Evolutionary conservation across 1,139 yeast species (phyloP), one percentile per base, ranked within the genome.

Genomic region (Wickerhamiella infanticola): DNA sequence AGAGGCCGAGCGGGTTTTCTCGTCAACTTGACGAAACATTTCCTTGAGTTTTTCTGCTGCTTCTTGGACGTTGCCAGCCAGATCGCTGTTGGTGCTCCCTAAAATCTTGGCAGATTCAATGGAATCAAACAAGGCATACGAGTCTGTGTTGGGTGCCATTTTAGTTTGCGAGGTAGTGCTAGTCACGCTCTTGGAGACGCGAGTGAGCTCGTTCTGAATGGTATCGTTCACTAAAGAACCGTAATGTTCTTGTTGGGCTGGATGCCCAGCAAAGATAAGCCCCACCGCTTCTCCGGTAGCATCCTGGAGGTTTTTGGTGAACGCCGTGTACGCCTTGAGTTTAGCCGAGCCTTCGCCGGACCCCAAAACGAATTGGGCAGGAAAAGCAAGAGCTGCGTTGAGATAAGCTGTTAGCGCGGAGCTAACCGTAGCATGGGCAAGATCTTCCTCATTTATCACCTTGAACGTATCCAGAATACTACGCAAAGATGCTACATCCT

Each of bases 121-220:
- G 9, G 39, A 24, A 35, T 51, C 53, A 23, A 52, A 46, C 3
- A 47, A 26, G 3, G 51, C 40, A 45, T 50, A 51, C 6, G 42
- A 41, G 39, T 27, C 37, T 41, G n/a, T 26, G n/a, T 18, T 11
- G 9, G 42, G 42, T n/a, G 27, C 9, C 18, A 24, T 25, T 13
- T 26, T 31, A 23, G 18, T 29, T 5, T 33, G 39, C 4, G 33
- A 29, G 2, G 31, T 29, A 11, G 13, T 25, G 23, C 13, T 36
- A n/a, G 43, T 35, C 13, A 41, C 39, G n/a, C 35, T 31, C 26
- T 39, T 36, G 25, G 50, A 38, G 25, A 40, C 46, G 4, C 11
- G 24, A 13, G 39, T 27, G 35, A 35, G 42, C 27, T 47, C 47
- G 18, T 37, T 29, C 45, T 50, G 36, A 29, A 40, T 24, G 5